Conservation (phyloP, 2,329 filamentous ascomycete species). For the Sclerotinia sclerotiorum region DNA sequence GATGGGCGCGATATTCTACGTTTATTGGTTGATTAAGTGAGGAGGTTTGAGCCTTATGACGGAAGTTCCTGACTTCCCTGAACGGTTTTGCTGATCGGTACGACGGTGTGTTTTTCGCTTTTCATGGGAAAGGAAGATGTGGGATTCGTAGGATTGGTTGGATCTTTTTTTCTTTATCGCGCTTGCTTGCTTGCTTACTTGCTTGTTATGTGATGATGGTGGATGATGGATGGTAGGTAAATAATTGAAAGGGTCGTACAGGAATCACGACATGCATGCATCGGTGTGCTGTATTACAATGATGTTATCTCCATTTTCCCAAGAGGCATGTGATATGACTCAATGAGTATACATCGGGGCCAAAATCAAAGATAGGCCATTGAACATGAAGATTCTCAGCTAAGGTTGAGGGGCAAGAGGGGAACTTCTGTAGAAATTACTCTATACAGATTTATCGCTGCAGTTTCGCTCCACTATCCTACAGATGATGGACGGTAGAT, state of each 20-base stretch:
- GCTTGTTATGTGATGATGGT: no score
- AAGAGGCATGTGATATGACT: constrained; percentile 3
- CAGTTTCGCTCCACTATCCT: not conserved
- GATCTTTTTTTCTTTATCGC: not conserved
- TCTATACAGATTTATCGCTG: not conserved
- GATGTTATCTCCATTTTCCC: not conserved
- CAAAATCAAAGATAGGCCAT: not conserved
- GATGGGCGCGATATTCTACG: not conserved
- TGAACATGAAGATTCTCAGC: not conserved
- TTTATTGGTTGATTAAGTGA: constrained; percentile 3
- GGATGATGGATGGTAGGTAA: not conserved
- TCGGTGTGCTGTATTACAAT: not conserved
- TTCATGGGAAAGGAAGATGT: not conserved
- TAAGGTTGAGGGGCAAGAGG: constrained; percentile 7
- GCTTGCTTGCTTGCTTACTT: not conserved
- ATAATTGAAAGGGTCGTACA: not conserved
- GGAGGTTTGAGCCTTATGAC: constrained; percentile 21
- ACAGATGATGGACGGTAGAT: not conserved
- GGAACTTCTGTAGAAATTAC: not conserved
- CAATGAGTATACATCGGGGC: no score
- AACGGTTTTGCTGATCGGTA: constrained; percentile 19
- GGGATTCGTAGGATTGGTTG: not conserved
- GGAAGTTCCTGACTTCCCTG: constrained; percentile 21
- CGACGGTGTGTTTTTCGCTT: not conserved
- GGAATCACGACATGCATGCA: constrained; percentile 7